Evolutionary conservation across 495 filamentous ascomycete genomes (phyloP), one percentile per base, ranked within the genome.

Genomic region (Xylaria sp.): DNA sequence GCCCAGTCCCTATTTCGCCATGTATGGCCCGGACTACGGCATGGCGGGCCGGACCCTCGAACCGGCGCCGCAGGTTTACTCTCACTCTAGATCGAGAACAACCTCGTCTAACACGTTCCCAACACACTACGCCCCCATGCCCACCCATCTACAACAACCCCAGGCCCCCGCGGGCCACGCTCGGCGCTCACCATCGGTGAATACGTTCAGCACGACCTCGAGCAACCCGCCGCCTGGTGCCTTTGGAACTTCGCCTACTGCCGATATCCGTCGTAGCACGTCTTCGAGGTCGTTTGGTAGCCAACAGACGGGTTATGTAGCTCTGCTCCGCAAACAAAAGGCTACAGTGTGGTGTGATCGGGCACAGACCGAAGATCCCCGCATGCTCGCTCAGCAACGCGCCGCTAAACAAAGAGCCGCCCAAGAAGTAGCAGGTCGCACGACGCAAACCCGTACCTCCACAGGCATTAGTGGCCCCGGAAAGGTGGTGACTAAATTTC

Each of bases 341-440:
- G 96, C 93, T 37, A 99, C 96, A 0, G 96, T 99, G 9, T 99
- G 96, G 96, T 98, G 95, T 81, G 97, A 98, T 74, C 94, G 95
- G 65, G 88, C 94, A 17, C 96, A 99, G 75, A 88, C 91, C 62
- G 94, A 98, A 81, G 97, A 99, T 81, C 93, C 97, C 12, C 87
- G 93, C 29, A 78, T 97, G 67, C 80, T 91, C 7, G 93, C 93
- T 31, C 89, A 92, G 74, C 93, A 97, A 75, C 86, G 91, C 69
- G 89, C 89, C 3, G 97, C 94, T 63, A 97, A 95, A 82, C 87
- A 91, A 81, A 84, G 93, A 61, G 97, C 97, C 3, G 90, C 90
- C 55, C 88, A 90, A 70, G 95, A 98, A 81, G 89, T 98, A 31
- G 85, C 89, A 70, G 90, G 90, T 62, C 83, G 86, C 62, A 76